A percentile compares a stretch with the other conserved stretches of the same genome.
These are phyloP conservation scores for Pichia sp. DNA, from an alignment of 1,139 yeast genomes.

Conservation along the genomic window DNA sequence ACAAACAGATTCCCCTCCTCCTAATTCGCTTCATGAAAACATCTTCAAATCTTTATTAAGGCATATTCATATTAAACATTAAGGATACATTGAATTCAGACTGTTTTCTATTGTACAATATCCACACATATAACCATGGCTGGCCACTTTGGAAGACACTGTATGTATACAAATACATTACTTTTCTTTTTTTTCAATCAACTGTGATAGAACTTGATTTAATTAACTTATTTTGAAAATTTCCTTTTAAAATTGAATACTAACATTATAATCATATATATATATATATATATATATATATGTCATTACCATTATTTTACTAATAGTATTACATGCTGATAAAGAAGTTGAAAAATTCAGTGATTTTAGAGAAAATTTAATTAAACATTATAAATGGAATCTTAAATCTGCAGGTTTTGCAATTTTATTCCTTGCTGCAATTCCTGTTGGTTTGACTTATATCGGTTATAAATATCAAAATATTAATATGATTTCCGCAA, in stretches of 20 bases:
- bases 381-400: constrained; percentile 30
- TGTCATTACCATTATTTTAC: neutral
- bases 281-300: too few relatives aligned
- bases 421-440: constrained; percentile 28
- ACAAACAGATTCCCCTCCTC: too few relatives aligned
- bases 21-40: too few relatives aligned
- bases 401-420: constrained; percentile 29
- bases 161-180: constrained; percentile 26
- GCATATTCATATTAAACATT: too few relatives aligned
- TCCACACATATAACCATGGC: constrained; percentile 27
- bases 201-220: neutral
- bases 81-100: too few relatives aligned
- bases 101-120: too few relatives aligned
- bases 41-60: too few relatives aligned
- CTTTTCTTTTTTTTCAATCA: too few relatives aligned
- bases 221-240: too few relatives aligned
- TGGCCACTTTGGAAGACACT: constrained; percentile 30
- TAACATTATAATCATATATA: neutral
- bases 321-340: constrained; percentile 26
- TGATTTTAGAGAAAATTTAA: constrained; percentile 30
- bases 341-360: constrained; percentile 29
- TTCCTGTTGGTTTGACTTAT: constrained; percentile 31
- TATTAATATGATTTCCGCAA: constrained; percentile 22
- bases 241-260: neutral
- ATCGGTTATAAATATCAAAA: constrained; percentile 29